Conservation (phyloP, 2,329 filamentous ascomycete species). For the Sclerotiophoma versabilis region DNA sequence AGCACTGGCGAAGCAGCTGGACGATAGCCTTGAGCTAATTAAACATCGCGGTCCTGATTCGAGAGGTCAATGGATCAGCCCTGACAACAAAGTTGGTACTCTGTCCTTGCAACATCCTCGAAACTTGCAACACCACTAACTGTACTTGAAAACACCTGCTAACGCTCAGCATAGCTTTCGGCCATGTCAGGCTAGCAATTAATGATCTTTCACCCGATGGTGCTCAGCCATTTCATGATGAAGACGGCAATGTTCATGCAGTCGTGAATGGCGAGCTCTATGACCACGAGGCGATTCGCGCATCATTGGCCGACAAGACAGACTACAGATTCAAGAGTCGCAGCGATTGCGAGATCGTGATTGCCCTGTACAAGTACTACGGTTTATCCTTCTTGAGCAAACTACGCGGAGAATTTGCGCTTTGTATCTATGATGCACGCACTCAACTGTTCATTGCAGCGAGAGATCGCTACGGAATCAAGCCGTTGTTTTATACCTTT, state of each 20-base stretch:
- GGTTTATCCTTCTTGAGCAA: conserved; percentile 56
- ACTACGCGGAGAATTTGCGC: conserved; percentile 62
- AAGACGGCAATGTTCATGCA: conserved; percentile 54
- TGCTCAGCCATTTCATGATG: conserved; percentile 30
- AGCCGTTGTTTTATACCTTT: conserved; percentile 62
- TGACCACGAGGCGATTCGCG: conserved; percentile 57
- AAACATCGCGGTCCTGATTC: conserved; percentile 57
- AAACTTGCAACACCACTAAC: neutral
- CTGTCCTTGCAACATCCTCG: conserved; percentile 10
- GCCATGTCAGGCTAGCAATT: conserved; percentile 33
- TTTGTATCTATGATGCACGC: conserved; percentile 59
- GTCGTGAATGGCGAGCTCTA: conserved; percentile 68
- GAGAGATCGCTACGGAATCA: conserved; percentile 65
- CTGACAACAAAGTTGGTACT: conserved; percentile 52
- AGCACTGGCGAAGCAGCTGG: conserved; percentile 13
- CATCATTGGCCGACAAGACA: conserved; percentile 35
- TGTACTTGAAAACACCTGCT: neutral
- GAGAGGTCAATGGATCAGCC: conserved; percentile 54
- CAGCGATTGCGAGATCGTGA: conserved; percentile 61
- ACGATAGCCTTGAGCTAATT: conserved; percentile 34
- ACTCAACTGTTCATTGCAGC: conserved; percentile 53
- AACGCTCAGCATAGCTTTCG: conserved; percentile 21
- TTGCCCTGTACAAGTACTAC: conserved; percentile 56
- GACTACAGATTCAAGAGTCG: conserved; percentile 55
- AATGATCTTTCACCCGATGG: conserved; percentile 29